These are phyloP conservation scores for Fusarium dimerum DNA, from an alignment of 2,329 filamentous ascomycete species.

Conservation along the genomic window DNA sequence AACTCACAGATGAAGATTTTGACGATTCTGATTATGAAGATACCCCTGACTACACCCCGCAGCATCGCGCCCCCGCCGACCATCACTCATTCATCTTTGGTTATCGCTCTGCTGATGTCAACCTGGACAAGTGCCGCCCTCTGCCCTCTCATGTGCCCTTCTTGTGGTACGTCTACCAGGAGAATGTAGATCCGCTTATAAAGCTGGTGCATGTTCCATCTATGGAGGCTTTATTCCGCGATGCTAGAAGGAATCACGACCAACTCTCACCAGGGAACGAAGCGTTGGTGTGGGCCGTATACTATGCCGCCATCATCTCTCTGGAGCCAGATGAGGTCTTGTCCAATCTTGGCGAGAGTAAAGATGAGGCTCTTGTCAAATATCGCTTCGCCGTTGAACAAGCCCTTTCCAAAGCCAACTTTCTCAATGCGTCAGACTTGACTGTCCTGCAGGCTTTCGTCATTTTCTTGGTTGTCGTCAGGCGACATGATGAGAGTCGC, in stretches of 20 bases:
- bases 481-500: slow-evolving; percentile 49
- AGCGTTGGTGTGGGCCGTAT: slow-evolving; percentile 65
- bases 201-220: slow-evolving; percentile 73
- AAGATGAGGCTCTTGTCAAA: slow-evolving; percentile 45
- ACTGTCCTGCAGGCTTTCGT: slow-evolving; percentile 59
- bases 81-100: slow-evolving; percentile 75
- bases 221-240: slow-evolving; percentile 60
- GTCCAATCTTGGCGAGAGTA: slow-evolving; percentile 44
- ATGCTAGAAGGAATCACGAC: slow-evolving; percentile 60
- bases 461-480: slow-evolving; percentile 54
- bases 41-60: slow-evolving; percentile 46
- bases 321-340: slow-evolving; percentile 61
- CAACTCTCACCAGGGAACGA: slow-evolving; percentile 58
- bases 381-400: slow-evolving; percentile 58
- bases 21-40: slow-evolving; percentile 64
- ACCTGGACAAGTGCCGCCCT: slow-evolving; percentile 66
- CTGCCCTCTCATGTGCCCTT: slow-evolving; percentile 63
- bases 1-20: slow-evolving; percentile 45
- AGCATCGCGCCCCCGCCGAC: slow-evolving; percentile 41
- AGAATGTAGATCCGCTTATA: slow-evolving; percentile 72
- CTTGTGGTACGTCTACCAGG: slow-evolving; percentile 71
- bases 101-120: slow-evolving; percentile 69
- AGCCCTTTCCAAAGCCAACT: slow-evolving; percentile 57
- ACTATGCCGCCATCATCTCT: slow-evolving; percentile 58
- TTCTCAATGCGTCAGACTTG: slow-evolving; percentile 58